phyloP scores from a whole-genome alignment of 176 grass and related monocot genomes.

The Oryza longistaminata region DNA sequence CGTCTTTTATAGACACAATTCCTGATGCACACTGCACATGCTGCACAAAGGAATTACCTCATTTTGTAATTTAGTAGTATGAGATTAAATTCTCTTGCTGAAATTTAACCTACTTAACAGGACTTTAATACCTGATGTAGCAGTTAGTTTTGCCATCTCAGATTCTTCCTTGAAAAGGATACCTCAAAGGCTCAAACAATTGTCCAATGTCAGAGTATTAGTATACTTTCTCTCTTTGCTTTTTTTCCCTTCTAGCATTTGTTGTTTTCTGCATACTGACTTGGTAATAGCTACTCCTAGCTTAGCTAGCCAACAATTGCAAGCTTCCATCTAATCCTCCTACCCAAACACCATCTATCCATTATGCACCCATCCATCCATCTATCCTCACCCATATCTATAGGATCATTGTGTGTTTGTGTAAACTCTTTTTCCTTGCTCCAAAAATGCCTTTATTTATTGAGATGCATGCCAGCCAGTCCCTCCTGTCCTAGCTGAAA shows the following conservation, averaged over 20 bases:
- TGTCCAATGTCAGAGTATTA: not conserved
- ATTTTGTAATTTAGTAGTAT: not conserved
- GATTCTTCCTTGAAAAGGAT: not conserved
- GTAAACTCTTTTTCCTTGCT: constrained; percentile 22
- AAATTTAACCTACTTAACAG: not conserved
- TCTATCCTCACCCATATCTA: not conserved
- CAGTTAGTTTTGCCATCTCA: not conserved
- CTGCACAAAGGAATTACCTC: not conserved
- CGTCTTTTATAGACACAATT: not conserved
- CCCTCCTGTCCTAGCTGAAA: constrained; percentile 17
- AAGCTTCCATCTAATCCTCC: constrained; percentile 22
- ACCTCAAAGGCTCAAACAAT: not conserved
- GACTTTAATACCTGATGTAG: not conserved
- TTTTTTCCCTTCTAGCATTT: not conserved
- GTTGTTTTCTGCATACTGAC: not conserved
- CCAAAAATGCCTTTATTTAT: constrained; percentile 35
- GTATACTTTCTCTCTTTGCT: not conserved
- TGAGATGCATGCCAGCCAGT: constrained; percentile 25
- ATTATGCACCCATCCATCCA: constrained; percentile 15
- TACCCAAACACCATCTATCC: not conserved
- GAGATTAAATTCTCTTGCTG: not conserved
- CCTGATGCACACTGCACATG: not conserved
- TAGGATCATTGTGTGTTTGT: not conserved
- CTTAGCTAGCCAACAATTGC: constrained; percentile 21
- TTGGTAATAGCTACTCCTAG: not conserved